Evolutionary conservation across 345 rosid genomes (phyloP), one percentile per base, ranked within the genome.

Genomic region (Anacardium occidentale): DNA sequence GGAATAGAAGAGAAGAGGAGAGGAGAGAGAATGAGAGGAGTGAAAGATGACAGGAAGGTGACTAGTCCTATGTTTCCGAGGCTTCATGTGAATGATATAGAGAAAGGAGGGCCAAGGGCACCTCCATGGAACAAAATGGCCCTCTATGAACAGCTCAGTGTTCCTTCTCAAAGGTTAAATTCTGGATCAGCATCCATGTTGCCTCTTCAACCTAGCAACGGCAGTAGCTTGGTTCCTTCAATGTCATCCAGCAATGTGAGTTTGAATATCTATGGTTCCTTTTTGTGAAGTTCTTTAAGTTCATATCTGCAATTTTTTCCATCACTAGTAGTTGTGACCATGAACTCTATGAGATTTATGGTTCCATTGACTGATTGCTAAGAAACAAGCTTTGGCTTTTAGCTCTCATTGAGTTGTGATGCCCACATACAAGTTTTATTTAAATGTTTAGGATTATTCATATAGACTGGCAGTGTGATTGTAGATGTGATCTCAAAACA

Each of bases 71-170:
- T 88, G 85, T 90, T 90, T 80, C 91, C 89, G 14, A 82, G 91
- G 81, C 87, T 90, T 81, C 91, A 84, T 72, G 88, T 88, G 72
- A 85, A 85, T 58, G 93, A 88, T 72, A 71, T 84, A 69, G 90
- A 85, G 62, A 85, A 79, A 82, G 89, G 88, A 54, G 89, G 91
- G 26, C 85, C 87, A 54, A 88, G 87, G 70, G 88, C 88, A 34
- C 91, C 96, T 76, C 91, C 93, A 40, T 83, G 91, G 77, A 90
- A 88, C 77, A 87, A 90, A 76, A 88, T 90, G 92, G 93, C 96
- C 75, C 85, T 86, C 53, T 88, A 88, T 74, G 93, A 88, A 55
- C 91, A 87, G 67, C 77, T 90, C 42, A 83, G 87, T 70, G 59
- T 88, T 22, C 93, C 96, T 71, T 81, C 88, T 53, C 88, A 83